Evolutionary conservation across 495 filamentous ascomycete species (phyloP).

Genomic region (Copromyces sp.): DNA sequence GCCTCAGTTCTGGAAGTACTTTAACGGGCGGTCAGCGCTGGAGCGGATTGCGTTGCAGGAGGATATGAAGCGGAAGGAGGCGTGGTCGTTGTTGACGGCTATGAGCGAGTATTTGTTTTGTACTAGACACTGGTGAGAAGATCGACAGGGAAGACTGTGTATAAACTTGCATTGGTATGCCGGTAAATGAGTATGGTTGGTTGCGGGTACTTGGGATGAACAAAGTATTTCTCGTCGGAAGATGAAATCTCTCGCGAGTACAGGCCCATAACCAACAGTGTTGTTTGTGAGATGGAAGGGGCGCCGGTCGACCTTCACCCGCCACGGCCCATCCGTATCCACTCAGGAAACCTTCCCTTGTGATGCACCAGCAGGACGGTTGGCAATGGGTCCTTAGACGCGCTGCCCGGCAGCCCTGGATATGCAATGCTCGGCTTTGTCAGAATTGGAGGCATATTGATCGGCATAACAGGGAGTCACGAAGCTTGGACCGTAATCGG

Average conservation of each 20-base stretch:
- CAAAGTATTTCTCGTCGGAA: background rate
- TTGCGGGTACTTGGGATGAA: background rate
- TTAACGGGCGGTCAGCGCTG: constrained; percentile 77
- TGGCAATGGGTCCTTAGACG: background rate
- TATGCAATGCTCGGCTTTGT: background rate
- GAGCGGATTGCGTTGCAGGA: constrained; percentile 79
- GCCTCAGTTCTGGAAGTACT: constrained; percentile 60
- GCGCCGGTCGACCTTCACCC: background rate
- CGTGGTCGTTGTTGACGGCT: constrained; percentile 54
- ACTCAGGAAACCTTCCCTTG: background rate
- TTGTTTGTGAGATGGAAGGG: background rate
- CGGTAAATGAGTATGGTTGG: background rate
- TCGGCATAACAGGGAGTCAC: background rate
- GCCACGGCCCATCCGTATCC: background rate
- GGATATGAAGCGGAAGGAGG: constrained; percentile 73
- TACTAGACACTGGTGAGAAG: constrained; percentile 45
- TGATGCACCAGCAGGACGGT: background rate
- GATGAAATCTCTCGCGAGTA: background rate
- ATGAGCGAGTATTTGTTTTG: constrained; percentile 50
- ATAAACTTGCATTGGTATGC: background rate
- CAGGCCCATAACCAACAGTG: background rate
- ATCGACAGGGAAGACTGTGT: background rate
- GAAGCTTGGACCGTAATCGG: background rate
- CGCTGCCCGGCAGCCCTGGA: background rate
- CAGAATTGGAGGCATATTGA: background rate